phyloP scores from a whole-genome alignment of 1,284 basidiomycete genomes.

The Trametes versicolor region DNA sequence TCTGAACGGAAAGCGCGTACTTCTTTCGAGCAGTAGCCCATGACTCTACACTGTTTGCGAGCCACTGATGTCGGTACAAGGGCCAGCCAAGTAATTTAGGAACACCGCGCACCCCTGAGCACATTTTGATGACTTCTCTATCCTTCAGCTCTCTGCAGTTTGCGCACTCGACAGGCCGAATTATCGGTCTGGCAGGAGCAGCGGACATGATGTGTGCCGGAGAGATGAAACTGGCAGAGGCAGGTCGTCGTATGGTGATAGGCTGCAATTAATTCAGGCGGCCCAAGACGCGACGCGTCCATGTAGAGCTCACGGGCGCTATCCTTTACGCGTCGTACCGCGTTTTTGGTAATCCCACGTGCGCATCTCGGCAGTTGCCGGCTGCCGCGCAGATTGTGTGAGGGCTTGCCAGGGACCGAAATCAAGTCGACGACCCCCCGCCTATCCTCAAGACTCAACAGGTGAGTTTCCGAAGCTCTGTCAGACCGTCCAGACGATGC shows the following conservation, averaged over 20 bases:
- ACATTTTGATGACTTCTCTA: conserved; percentile 27
- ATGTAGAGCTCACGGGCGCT: conserved; percentile 11
- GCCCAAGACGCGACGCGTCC: conserved; percentile 9
- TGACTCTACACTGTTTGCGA: conserved; percentile 26
- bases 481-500: conserved; percentile 27
- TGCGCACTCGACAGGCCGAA: conserved; percentile 20
- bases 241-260: not conserved
- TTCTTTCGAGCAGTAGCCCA: conserved; percentile 32
- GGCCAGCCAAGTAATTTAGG: not conserved
- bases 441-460: conserved; percentile 46
- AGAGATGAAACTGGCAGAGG: not conserved
- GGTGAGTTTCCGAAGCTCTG: conserved; percentile 38
- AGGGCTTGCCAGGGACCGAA: conserved; percentile 27
- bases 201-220: not conserved
- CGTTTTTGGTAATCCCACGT: conserved; percentile 19
- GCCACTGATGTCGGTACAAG: not conserved
- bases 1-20: not conserved
- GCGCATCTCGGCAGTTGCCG: conserved; percentile 22
- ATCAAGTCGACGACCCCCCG: conserved; percentile 43
- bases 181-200: conserved; percentile 2
- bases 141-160: conserved; percentile 13
- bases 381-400: conserved; percentile 18
- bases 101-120: conserved; percentile 16
- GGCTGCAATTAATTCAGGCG: not conserved
- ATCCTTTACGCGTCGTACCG: conserved; percentile 8